Evolutionary conservation across 1,284 basidiomycete species (phyloP), one percentile per base, ranked within the genome.

Genomic region (Termitomyces sp.): DNA sequence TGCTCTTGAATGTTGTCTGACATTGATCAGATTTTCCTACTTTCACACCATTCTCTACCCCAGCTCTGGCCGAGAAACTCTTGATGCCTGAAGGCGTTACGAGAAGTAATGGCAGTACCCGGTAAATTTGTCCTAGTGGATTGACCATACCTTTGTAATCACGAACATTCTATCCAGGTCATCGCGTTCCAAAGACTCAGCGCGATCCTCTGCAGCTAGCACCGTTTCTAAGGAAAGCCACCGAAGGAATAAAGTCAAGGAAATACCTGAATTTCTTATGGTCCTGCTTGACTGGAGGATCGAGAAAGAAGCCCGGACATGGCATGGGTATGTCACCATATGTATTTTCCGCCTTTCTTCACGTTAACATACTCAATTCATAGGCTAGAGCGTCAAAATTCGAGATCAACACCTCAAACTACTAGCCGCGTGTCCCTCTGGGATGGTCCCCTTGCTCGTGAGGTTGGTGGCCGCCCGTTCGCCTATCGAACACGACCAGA

Each of bases 261-360:
- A 67, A 19, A 55, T 63, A 15, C 63, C 63, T 13, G 65, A 70
- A 52, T 74, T 73, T 58, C 54, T 72, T 33, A 71, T 75, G 38
- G 67, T 73, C 21, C 57, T 74, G 30, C 58, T 75, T 46, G 72
- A 71, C 44, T 69, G 71, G 48, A 67, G 64, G 50, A 58, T 65
- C 4, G 67, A 70, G 38, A 64, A 61, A 34, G 68, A 70, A 44
- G 57, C 58, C 19, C 60, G 67, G 41, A 69, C 73, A 19, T 74
- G 73, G 73, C 73, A 74, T 59, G 73, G 73, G 72, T 74, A 60
- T 24, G 70, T 65, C 43, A 31, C 30, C n/a, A 42, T 39, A 42
- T 38, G 15, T 30, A 42, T 33, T 49, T 39, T 40, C 33, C 3
- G 2, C n/a, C 28, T 13, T 30, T 28, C 40, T 36, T 38, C 39